A percentile compares a stretch with the other conserved stretches of the same genome.
phyloP scores from a whole-genome alignment of 257 asterid genomes.

The Marsdenia floribunda region DNA sequence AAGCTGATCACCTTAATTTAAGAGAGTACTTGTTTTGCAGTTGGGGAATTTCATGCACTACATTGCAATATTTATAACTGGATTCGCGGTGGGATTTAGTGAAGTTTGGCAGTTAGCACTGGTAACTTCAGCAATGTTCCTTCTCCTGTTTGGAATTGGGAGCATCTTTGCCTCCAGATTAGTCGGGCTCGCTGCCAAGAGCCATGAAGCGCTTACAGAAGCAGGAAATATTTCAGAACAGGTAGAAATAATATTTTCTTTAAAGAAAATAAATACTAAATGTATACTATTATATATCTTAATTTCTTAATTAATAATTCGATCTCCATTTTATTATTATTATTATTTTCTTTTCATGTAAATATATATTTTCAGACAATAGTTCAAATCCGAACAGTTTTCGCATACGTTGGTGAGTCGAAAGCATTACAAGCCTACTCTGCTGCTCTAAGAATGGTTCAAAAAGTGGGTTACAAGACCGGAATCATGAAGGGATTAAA shows the following conservation, averaged over 20 bases:
- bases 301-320: too few species aligned
- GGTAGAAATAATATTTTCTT: constrained; percentile 28
- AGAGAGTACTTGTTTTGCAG: constrained; percentile 25
- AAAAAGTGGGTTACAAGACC: constrained; percentile 62
- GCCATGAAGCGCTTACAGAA: constrained; percentile 78
- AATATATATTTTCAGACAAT: constrained; percentile 44
- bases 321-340: too few species aligned
- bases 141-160: constrained; percentile 77
- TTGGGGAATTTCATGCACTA: constrained; percentile 95
- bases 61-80: constrained; percentile 89
- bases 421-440: constrained; percentile 75
- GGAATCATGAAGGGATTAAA: constrained; percentile 82
- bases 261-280: too few species aligned
- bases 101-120: constrained; percentile 92
- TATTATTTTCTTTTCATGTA: too few species aligned
- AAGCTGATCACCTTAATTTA: background rate
- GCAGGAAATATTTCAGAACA: constrained; percentile 88
- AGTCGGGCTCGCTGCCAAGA: constrained; percentile 57
- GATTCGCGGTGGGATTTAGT: constrained; percentile 83
- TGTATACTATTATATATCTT: too few species aligned
- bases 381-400: constrained; percentile 71
- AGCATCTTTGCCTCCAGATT: constrained; percentile 58
- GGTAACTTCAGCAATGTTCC: constrained; percentile 78
- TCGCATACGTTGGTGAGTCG: constrained; percentile 80
- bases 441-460: constrained; percentile 57